phyloP scores from a whole-genome alignment of 495 filamentous ascomycete species.

The Aspergillus homomorphus region DNA sequence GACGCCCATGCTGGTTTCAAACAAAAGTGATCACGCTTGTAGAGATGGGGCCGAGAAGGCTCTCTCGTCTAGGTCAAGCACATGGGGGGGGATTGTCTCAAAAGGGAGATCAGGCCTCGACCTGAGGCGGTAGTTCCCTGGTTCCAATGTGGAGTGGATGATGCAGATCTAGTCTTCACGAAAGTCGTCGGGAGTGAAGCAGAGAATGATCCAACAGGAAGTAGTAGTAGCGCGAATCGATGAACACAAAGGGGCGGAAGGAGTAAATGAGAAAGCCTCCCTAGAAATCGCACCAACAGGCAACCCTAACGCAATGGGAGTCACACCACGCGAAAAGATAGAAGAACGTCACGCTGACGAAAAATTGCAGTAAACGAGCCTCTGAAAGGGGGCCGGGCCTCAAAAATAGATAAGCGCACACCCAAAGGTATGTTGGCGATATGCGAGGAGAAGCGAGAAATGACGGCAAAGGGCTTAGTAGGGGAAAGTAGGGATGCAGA shows the following conservation, averaged over 20 bases:
- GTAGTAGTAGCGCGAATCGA: too few species aligned
- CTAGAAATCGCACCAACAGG: neutral
- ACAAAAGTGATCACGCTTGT: neutral
- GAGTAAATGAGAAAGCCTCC: neutral
- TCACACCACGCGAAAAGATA: conserved; percentile 8
- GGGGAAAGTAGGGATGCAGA: conserved; percentile 17
- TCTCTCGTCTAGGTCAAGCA: conserved; percentile 7
- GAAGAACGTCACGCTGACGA: conserved; percentile 2
- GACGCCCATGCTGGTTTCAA: conserved; percentile 14
- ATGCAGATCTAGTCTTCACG: too few species aligned
- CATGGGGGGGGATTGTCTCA: conserved; percentile 14
- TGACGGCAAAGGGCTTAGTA: conserved; percentile 11
- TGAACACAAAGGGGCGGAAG: neutral
- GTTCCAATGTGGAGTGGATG: too few species aligned
- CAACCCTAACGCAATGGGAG: conserved; percentile 3
- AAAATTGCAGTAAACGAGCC: conserved; percentile 3
- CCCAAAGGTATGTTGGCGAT: neutral
- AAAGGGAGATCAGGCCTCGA: neutral
- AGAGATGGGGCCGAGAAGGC: too few species aligned
- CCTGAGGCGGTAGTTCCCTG: too few species aligned
- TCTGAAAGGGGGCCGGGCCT: neutral
- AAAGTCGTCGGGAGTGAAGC: too few species aligned
- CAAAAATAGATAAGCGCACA: neutral
- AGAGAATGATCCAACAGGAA: too few species aligned
- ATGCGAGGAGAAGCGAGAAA: neutral